Percentiles rank a stretch among this genome's conserved stretches.
These are phyloP conservation scores for Scheffersomyces ergatensis DNA, from an alignment of 805 yeast genomes.

Conservation along the genomic window DNA sequence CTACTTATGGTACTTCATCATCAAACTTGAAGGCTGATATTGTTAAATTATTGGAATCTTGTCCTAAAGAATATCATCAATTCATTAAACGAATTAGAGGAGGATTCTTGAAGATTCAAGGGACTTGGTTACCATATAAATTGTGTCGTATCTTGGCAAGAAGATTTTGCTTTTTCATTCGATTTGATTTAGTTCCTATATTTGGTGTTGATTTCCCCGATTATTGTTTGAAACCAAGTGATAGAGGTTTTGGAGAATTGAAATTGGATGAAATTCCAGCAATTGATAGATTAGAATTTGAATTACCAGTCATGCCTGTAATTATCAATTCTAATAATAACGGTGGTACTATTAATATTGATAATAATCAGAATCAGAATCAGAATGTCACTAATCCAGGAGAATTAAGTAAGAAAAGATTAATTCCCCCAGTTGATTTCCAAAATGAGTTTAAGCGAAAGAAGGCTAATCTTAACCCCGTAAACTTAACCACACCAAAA, in stretches of 20 bases:
- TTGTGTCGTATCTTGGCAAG: conserved; percentile 67
- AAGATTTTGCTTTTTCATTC: conserved; percentile 73
- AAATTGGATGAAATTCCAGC: conserved; percentile 31
- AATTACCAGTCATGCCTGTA: conserved; percentile 1
- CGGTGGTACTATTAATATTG: background rate
- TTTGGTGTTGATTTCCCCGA: conserved; percentile 72
- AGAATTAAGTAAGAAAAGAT: background rate
- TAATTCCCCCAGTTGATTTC: background rate
- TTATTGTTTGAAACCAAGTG: conserved; percentile 56
- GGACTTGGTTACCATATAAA: conserved; percentile 84
- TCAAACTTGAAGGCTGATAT: conserved; percentile 65
- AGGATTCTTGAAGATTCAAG: conserved; percentile 88
- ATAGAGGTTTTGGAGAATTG: conserved; percentile 65
- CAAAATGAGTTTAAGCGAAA: background rate
- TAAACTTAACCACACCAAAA: background rate
- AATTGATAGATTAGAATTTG: conserved; percentile 3
- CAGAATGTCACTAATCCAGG: too few species aligned
- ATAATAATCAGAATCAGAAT: too few species aligned
- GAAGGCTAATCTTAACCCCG: background rate
- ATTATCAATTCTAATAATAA: background rate
- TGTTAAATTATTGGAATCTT: conserved; percentile 62
- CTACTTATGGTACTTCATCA: conserved; percentile 3
- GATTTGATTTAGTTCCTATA: conserved; percentile 73
- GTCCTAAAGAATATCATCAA: conserved; percentile 59
- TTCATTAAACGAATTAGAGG: conserved; percentile 77